A percentile compares a stretch with the other conserved stretches of the same genome.
Evolutionary conservation across 257 asterid species (phyloP).

Genomic region (Verbena officinalis): DNA sequence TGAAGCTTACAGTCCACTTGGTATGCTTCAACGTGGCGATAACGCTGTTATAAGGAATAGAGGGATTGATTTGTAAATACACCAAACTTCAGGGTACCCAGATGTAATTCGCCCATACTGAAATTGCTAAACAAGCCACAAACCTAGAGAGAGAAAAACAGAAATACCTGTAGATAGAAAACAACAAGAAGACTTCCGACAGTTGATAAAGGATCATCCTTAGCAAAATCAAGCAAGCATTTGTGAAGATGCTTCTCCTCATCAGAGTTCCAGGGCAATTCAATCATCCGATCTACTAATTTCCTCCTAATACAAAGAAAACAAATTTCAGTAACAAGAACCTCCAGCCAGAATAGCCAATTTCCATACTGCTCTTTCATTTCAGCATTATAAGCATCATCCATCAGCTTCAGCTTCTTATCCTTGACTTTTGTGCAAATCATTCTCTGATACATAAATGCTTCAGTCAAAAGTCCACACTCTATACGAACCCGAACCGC

Average conservation of each 20-base stretch:
- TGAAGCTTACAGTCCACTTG: conserved; percentile 74
- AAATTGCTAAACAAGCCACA: conserved; percentile 6
- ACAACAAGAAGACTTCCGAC: conserved; percentile 95
- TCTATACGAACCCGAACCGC: conserved; percentile 84
- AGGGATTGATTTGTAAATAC: no score
- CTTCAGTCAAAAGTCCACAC: conserved; percentile 94
- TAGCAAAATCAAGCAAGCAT: conserved; percentile 70
- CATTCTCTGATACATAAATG: conserved; percentile 90
- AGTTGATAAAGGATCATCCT: conserved; percentile 62
- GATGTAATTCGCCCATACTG: no score
- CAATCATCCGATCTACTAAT: conserved; percentile 87
- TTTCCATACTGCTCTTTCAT: conserved; percentile 44
- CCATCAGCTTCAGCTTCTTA: conserved; percentile 51
- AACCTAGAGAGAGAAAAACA: conserved; percentile 1
- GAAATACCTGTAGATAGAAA: conserved; percentile 85
- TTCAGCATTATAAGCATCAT: conserved; percentile 45
- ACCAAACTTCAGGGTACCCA: no score
- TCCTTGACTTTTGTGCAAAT: conserved; percentile 66
- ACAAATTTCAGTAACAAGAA: conserved; percentile 82
- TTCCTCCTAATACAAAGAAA: conserved; percentile 79
- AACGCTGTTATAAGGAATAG: conserved; percentile 58
- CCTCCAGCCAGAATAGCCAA: conserved; percentile 77
- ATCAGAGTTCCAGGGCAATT: conserved; percentile 86
- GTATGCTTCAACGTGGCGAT: conserved; percentile 84
- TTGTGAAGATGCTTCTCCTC: conserved; percentile 92